A percentile compares a stretch with the other conserved stretches of the same genome.
Conservation (phyloP, 176 grass and related monocot genomes). For the Stipa capillata region DNA sequence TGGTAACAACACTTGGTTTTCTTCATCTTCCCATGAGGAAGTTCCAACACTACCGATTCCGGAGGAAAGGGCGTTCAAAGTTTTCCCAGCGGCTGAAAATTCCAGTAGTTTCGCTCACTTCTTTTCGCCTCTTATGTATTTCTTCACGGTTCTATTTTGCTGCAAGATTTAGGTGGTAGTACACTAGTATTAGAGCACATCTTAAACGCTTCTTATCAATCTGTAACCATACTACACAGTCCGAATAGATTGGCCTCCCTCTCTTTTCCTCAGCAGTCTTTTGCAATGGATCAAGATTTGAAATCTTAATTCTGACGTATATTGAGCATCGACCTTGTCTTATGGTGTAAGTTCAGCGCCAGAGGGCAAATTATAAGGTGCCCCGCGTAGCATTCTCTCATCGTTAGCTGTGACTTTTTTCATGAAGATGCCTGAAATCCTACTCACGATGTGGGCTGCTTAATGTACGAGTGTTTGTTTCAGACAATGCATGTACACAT, state of each 20-base stretch:
- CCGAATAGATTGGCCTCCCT: too few relatives aligned
- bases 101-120: neutral
- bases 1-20: conserved; percentile 16
- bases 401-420: too few relatives aligned
- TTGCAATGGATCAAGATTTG: too few relatives aligned
- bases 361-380: neutral
- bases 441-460: too few relatives aligned
- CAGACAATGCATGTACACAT: too few relatives aligned
- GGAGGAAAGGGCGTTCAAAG: conserved; percentile 48
- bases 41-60: conserved; percentile 47
- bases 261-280: too few relatives aligned
- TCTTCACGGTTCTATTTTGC: neutral
- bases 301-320: too few relatives aligned
- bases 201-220: neutral
- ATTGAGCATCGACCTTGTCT: neutral
- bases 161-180: neutral
- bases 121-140: neutral
- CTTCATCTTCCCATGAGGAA: conserved; percentile 28
- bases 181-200: conserved; percentile 7
- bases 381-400: neutral
- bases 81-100: conserved; percentile 20
- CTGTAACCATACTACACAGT: too few relatives aligned
- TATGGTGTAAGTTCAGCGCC: neutral
- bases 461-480: too few relatives aligned
- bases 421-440: too few relatives aligned